Evolutionary conservation across 345 rosid genomes (phyloP), one percentile per base, ranked within the genome.

Genomic region (Aquilaria yunnanensis): DNA sequence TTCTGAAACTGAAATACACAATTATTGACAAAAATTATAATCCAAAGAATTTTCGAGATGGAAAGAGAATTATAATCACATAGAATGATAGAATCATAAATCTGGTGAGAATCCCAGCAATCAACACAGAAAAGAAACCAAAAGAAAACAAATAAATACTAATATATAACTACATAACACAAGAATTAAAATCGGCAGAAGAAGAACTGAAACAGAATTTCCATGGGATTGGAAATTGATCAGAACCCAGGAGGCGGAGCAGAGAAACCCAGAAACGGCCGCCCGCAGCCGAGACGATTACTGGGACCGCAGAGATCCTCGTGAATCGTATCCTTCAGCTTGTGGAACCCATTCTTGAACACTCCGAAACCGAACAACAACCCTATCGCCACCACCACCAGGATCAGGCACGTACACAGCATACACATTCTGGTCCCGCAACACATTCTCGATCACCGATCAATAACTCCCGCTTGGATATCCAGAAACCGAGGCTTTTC

Each of bases 281-380:
- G 46, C 12, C 81, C 72, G 47, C 73, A 65, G 13, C 51, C 66
- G 47, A 58, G 54, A 32, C 14, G 9, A 12, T 45, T 63, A 9
- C 51, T 56, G 2, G 78, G 80, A 68, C 78, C 77, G 69, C 81
- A 81, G 2, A 51, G 64, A 12, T 56, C 56, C 5, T 54, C 75
- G 68, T 87, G 81, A 12, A 85, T 3, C 0, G 86, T 64, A 9
- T 94, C 80, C 67, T 88, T 82, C 60, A 84, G 43, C 77, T 90
- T 88, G 82, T 86, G 86, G 64, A 90, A 90, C 2, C 89, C 98
- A 47, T 90, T 64, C 70, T 81, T 82, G 77, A 83, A 93, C 2
- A 88, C 97, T 2, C 96, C 96, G 72, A 90, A 93, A 0, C 97
- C 97, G 61, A 93, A 89, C 8, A 90, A 30, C 7, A 88, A 47